Percentiles rank a stretch among this genome's conserved stretches.
These are phyloP conservation scores for Hymenoscyphus fructigenus DNA, from an alignment of 2,329 filamentous ascomycete species.

Conservation along the genomic window DNA sequence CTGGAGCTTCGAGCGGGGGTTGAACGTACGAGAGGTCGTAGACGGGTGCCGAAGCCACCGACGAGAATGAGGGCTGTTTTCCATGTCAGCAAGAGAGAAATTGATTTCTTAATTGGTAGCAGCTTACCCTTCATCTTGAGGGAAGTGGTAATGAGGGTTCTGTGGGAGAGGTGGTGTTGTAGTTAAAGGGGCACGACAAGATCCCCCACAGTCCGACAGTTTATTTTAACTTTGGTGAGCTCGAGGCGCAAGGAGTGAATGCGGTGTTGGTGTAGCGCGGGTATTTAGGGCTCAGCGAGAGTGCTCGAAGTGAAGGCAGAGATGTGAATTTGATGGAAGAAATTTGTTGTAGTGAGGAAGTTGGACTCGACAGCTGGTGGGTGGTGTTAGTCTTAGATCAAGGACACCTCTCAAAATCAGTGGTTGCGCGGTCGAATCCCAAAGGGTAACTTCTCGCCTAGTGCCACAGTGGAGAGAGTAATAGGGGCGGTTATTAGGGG, in stretches of 20 bases:
- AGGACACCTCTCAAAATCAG: constrained; percentile 3
- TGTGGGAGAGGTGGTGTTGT: neutral
- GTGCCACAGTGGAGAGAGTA: neutral
- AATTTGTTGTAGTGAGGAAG: neutral
- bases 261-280: neutral
- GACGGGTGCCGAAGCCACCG: constrained; percentile 96
- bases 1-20: constrained; percentile 23
- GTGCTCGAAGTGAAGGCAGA: neutral
- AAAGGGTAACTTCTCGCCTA: neutral
- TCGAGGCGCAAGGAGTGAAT: constrained; percentile 1
- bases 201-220: constrained; percentile 7
- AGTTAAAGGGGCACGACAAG: constrained; percentile 3
- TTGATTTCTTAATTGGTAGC: neutral
- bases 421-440: neutral
- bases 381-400: neutral
- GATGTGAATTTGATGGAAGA: neutral
- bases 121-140: constrained; percentile 12
- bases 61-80: constrained; percentile 89
- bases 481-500: constrained; percentile 4
- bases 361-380: neutral
- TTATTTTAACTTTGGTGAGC: neutral
- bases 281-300: neutral
- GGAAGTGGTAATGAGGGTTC: neutral
- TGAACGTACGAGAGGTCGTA: constrained; percentile 82
- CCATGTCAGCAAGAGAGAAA: constrained; percentile 23